Conservation (phyloP, 345 rosid genomes). For the Psidium friedrichsthalianum region DNA sequence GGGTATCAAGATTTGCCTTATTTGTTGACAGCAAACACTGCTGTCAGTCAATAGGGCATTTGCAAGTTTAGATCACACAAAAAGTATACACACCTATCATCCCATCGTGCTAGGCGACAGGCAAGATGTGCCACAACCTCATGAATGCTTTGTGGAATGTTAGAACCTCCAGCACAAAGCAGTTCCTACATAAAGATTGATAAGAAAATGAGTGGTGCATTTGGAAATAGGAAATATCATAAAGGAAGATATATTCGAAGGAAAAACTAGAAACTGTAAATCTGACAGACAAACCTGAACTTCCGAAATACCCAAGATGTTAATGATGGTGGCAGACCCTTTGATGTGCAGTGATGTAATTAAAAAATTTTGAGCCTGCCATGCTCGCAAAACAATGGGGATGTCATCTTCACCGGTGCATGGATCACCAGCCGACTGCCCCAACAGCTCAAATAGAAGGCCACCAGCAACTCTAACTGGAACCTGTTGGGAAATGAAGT, state of each 20-base stretch:
- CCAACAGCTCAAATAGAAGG: constrained; percentile 55
- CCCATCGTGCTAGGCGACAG: constrained; percentile 54
- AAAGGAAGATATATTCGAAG: not conserved
- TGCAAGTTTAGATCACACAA: not conserved
- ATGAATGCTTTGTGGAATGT: constrained; percentile 31
- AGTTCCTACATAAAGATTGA: constrained; percentile 27
- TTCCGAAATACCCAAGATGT: constrained; percentile 46
- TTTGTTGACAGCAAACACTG: not conserved
- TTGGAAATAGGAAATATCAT: not conserved
- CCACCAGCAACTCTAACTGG: constrained; percentile 65
- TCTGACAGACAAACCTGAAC: constrained; percentile 36
- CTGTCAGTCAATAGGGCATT: not conserved
- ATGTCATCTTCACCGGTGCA: constrained; percentile 47
- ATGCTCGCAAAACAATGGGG: constrained; percentile 49
- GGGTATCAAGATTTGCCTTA: not conserved
- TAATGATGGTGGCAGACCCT: constrained; percentile 31
- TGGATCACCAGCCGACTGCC: constrained; percentile 61
- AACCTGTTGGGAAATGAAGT: constrained; percentile 23
- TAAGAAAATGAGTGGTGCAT: not conserved
- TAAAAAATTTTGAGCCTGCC: constrained; percentile 49
- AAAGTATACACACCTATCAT: constrained; percentile 38
- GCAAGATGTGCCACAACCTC: constrained; percentile 55
- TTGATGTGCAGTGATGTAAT: constrained; percentile 46
- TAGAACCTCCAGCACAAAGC: constrained; percentile 38
- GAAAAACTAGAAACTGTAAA: not conserved